Percentiles rank a stretch among this genome's conserved stretches.
Evolutionary conservation across 1,139 yeast genomes (phyloP).

Genomic region (Yamadazyma epiphylla): DNA sequence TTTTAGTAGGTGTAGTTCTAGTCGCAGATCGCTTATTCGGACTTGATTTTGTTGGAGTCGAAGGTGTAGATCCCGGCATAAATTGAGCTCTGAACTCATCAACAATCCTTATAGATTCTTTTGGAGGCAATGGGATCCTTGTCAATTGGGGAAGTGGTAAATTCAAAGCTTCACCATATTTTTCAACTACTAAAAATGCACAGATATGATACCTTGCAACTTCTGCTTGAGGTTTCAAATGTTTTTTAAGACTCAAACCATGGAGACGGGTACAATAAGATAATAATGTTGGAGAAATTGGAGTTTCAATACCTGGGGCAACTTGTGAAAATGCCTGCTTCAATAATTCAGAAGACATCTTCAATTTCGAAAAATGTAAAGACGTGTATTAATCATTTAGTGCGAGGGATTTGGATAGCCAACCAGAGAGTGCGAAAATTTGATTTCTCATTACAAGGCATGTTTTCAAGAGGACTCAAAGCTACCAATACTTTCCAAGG

Average conservation of each 20-base stretch:
- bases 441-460: not conserved
- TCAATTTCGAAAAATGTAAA: no score
- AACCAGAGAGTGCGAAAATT: slow-evolving; percentile 13
- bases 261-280: slow-evolving; percentile 50
- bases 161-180: slow-evolving; percentile 36
- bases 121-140: slow-evolving; percentile 59
- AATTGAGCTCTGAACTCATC: slow-evolving; percentile 41
- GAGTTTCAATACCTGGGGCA: slow-evolving; percentile 47
- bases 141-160: slow-evolving; percentile 46
- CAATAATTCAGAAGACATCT: slow-evolving; percentile 7
- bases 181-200: slow-evolving; percentile 57
- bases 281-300: slow-evolving; percentile 44
- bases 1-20: slow-evolving; percentile 1
- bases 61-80: slow-evolving; percentile 24
- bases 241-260: slow-evolving; percentile 46
- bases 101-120: slow-evolving; percentile 34
- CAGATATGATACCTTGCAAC: slow-evolving; percentile 64
- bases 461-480: not conserved
- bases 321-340: slow-evolving; percentile 40
- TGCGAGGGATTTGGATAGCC: no score
- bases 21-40: not conserved
- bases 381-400: no score
- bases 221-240: slow-evolving; percentile 47
- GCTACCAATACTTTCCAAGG: not conserved
- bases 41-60: slow-evolving; percentile 21